These are phyloP conservation scores for Gryganskiella cystojenkinii DNA, from an alignment of 192 early-diverging fungal species.

Conservation along the genomic window DNA sequence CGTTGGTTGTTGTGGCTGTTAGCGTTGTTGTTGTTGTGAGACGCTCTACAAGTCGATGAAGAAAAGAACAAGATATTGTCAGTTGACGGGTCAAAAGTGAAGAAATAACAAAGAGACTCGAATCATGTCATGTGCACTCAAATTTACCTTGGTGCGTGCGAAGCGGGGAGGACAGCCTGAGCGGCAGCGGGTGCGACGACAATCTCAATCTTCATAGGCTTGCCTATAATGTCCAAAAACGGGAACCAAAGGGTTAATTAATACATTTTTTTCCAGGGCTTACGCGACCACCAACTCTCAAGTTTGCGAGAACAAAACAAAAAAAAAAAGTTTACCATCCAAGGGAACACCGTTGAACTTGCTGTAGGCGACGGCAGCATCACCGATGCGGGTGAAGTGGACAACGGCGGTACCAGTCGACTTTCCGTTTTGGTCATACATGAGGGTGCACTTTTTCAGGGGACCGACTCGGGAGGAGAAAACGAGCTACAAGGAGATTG, in stretches of 20 bases:
- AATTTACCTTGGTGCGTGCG: slow-evolving; percentile 37
- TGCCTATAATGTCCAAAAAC: slow-evolving; percentile 27
- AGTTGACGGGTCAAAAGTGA: background rate
- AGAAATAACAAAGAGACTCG: no score
- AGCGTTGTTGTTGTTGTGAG: slow-evolving; percentile 20
- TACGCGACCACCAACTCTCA: no score
- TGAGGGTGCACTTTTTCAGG: slow-evolving; percentile 59
- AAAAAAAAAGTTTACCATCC: no score
- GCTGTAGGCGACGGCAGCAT: slow-evolving; percentile 58
- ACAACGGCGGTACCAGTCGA: slow-evolving; percentile 61
- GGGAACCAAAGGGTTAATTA: no score
- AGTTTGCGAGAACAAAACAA: no score
- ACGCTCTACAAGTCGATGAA: slow-evolving; percentile 14
- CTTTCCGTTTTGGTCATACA: slow-evolving; percentile 63
- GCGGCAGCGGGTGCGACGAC: slow-evolving; percentile 53
- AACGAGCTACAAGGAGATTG: slow-evolving; percentile 37
- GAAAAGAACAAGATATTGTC: background rate
- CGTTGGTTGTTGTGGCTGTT: background rate
- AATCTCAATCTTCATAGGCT: slow-evolving; percentile 59
- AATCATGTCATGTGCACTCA: no score
- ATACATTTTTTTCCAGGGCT: no score
- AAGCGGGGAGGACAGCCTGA: slow-evolving; percentile 40
- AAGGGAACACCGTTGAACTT: slow-evolving; percentile 62
- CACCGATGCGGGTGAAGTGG: slow-evolving; percentile 55
- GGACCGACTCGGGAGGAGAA: slow-evolving; percentile 58